Evolutionary conservation across 106 monocot species (phyloP), one percentile per base, ranked within the genome.

Genomic region (Dendrobium chrysotoxum): DNA sequence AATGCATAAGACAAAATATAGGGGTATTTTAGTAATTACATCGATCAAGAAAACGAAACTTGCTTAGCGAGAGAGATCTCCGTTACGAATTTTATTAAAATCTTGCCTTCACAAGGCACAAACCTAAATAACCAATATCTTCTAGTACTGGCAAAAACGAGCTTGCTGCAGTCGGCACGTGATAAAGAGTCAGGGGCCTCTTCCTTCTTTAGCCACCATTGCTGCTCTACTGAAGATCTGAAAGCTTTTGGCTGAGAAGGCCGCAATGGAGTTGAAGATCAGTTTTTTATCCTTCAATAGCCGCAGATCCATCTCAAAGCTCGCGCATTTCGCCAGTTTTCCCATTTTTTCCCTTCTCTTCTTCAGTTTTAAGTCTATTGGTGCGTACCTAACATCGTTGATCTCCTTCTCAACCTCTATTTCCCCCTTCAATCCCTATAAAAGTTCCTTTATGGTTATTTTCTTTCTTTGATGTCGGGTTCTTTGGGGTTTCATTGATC

Each of bases 201-300:
- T 40, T 39, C 72, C 35, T 12, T 20, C 72, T 72, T 25, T 3
- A 25, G 72, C 35, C 35, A 31, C 40, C 38, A 40, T 72, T 20
- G 35, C 71, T 72, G 71, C 4, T 9, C 39, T 38, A 38, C 5
- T 40, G 72, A 72, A 72, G 72, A 72, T 72, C 72, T 72, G 72
- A 72, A 40, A 72, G 72, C 39, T 72, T 72, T 72, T 15, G 0
- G 16, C 17, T 0, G 72, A 72, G 39, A 72, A 72, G 38, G 15
- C 17, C 39, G 72, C 72, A 72, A 72, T 72, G 72, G 72, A 72
- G 72, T 40, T 72, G 38, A 18, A 72, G 72, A 72, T 72, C 39
- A 38, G 72, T 35, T 40, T 39, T 40, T 72, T 40, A 40, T 72
- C 38, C 5, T 40, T 72, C 72, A 72, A 40, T 35, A 72, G 28